These are phyloP conservation scores for Phialemonium atrogriseum DNA, from an alignment of 2,329 filamentous ascomycete species.

Conservation along the genomic window DNA sequence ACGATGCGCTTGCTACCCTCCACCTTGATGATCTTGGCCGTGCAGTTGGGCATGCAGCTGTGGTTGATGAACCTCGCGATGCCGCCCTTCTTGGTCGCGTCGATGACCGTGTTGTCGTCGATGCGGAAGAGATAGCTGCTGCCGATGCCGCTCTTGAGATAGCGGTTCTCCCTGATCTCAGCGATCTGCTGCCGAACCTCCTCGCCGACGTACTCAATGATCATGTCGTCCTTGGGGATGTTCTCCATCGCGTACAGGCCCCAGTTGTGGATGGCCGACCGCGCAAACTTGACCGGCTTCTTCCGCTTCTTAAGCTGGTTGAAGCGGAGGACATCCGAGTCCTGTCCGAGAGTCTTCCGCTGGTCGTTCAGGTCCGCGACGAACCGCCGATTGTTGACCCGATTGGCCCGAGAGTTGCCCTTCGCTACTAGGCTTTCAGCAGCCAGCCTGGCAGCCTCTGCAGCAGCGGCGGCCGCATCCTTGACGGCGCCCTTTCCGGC, in stretches of 20 bases:
- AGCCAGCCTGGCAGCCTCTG: constrained; percentile 63
- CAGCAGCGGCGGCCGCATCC: constrained; percentile 57
- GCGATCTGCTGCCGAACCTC: constrained; percentile 95
- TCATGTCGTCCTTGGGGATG: constrained; percentile 97
- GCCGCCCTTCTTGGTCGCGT: constrained; percentile 96
- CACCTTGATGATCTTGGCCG: constrained; percentile 98
- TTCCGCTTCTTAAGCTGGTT: constrained; percentile 99
- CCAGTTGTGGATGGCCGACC: constrained; percentile 98
- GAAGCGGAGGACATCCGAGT: constrained; percentile 90
- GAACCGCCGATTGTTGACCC: constrained; percentile 89
- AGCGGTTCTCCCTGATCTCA: constrained; percentile 87
- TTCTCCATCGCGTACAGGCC: constrained; percentile 96
- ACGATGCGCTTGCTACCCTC: constrained; percentile 97
- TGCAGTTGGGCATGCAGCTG: constrained; percentile 96
- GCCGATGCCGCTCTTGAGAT: constrained; percentile 92
- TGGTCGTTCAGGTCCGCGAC: constrained; percentile 94
- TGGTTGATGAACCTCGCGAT: constrained; percentile 99
- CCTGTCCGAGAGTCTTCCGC: constrained; percentile 74
- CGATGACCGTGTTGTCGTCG: constrained; percentile 93
- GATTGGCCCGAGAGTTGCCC: constrained; percentile 85
- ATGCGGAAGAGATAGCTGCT: constrained; percentile 98
- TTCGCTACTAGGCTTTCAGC: constrained; percentile 77
- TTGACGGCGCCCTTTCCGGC: constrained; percentile 53
- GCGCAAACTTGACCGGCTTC: constrained; percentile 96
- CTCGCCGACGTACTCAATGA: constrained; percentile 98